phyloP scores from a whole-genome alignment of 1,139 yeast genomes.

The Geotrichum fermentans region DNA sequence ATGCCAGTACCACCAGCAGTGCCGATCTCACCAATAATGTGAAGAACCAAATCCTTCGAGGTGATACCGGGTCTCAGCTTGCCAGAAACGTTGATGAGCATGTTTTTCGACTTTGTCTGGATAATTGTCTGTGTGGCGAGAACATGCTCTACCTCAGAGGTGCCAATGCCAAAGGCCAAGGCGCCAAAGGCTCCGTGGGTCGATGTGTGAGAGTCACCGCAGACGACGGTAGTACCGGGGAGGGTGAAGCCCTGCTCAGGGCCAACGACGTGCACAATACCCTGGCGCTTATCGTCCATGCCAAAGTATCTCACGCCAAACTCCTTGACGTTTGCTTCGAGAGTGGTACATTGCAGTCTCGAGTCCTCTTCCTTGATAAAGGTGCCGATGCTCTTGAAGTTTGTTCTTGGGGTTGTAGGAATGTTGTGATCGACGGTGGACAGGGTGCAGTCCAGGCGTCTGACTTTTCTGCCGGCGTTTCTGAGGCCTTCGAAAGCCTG shows the following conservation, averaged over 20 bases:
- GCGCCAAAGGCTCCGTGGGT: constrained; percentile 99
- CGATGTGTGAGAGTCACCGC: constrained; percentile 98
- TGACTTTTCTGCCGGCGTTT: constrained; percentile 79
- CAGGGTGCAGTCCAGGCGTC: constrained; percentile 90
- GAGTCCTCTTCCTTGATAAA: constrained; percentile 90
- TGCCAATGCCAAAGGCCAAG: constrained; percentile 97
- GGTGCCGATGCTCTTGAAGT: constrained; percentile 67
- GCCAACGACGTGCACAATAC: constrained; percentile 96
- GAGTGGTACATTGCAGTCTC: constrained; percentile 82
- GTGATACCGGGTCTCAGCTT: constrained; percentile 82
- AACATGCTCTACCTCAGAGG: constrained; percentile 98
- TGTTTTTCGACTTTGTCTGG: constrained; percentile 91
- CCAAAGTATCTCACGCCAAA: constrained; percentile 90
- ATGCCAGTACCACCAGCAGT: constrained; percentile 99
- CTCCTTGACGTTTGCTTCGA: constrained; percentile 86
- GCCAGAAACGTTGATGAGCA: constrained; percentile 84
- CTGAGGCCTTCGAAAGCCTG: constrained; percentile 95
- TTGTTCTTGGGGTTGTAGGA: constrained; percentile 79
- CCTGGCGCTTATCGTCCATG: constrained; percentile 90
- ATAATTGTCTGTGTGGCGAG: constrained; percentile 94
- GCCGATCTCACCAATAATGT: constrained; percentile 93
- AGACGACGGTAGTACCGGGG: constrained; percentile 97
- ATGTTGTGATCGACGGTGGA: constrained; percentile 98
- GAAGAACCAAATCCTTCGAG: constrained; percentile 88
- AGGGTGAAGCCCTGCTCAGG: constrained; percentile 98